phyloP scores from a whole-genome alignment of 176 grass and related monocot genomes.

The Cenchrus americanus region DNA sequence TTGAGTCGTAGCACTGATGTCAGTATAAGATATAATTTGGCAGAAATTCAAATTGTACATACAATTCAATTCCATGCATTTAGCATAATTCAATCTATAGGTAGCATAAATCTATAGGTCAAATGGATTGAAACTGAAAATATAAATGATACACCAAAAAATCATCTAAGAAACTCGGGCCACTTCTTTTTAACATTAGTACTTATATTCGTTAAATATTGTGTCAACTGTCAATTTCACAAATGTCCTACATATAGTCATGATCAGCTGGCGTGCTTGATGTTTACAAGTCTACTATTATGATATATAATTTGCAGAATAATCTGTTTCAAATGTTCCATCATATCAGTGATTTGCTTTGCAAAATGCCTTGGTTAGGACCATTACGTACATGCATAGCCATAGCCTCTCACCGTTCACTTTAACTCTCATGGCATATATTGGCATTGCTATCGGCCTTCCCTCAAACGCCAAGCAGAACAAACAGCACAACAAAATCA shows the following conservation, averaged over 20 bases:
- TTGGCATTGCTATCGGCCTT: neutral
- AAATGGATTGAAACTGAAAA: no score
- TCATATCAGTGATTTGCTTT: neutral
- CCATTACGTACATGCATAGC: neutral
- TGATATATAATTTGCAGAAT: neutral
- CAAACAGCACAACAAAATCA: neutral
- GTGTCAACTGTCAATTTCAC: neutral
- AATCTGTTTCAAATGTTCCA: neutral
- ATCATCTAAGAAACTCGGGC: neutral
- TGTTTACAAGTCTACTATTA: slow-evolving; percentile 9
- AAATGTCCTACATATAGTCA: neutral
- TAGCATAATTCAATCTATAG: neutral
- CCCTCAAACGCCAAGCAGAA: neutral
- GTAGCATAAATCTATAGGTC: neutral
- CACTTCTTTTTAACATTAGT: neutral
- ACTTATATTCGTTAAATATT: no score
- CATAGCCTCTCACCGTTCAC: neutral
- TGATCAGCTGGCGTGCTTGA: neutral
- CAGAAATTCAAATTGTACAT: neutral
- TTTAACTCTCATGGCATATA: neutral
- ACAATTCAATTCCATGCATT: neutral
- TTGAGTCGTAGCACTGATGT: slow-evolving; percentile 42
- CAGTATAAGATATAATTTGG: slow-evolving; percentile 27
- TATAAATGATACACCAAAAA: neutral
- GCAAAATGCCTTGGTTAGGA: neutral